Evolutionary conservation across 805 yeast genomes (phyloP), one percentile per base, ranked within the genome.

Genomic region (Spathaspora arborariae): DNA sequence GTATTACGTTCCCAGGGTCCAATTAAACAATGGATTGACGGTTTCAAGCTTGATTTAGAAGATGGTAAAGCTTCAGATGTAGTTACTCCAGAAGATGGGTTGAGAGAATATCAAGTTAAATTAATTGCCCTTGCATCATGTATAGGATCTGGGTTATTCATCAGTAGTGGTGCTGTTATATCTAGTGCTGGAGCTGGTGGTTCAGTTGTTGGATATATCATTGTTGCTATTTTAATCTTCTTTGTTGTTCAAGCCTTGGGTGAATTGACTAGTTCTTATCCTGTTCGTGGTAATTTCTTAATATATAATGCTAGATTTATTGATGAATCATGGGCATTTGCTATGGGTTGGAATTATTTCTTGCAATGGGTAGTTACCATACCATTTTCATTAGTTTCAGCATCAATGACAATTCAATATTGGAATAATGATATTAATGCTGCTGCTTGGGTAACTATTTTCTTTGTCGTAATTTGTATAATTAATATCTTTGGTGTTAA

Each of bases 281-380:
- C 75, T 3, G 70, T 71, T 19, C 55, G 65, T 9, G 76, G 76
- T 3, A 64, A 72, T 5, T 70, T 70, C 51, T 68, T 72, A 5
- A 63, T 69, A 5, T 69, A 68, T 44, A 68, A 72, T 39, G 60
- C 70, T 1, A 53, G 74, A 18, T 71, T 70, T 45, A 64, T 71
- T 18, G 75, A 70, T 51, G 71, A 71, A 1, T 68, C 74, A 11
- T 68, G 70, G 63, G 76, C 73, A 4, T 71, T 70, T 49, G 75
- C 76, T 10, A 67, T 64, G 45, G 74, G 72, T 18, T 69, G 73
- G 71, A 71, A 71, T 58, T 71, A 71, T 49, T 72, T 74, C 38
- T 48, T 68, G 40, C 70, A 69, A 53, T 71, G 75, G 75, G 67
- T 69, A 11, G 60, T 71, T 13, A 73, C 71, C 19, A 56, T 71